Evolutionary conservation across 73 alveolate species (phyloP).

Genomic region (Effrenium voratum): DNA sequence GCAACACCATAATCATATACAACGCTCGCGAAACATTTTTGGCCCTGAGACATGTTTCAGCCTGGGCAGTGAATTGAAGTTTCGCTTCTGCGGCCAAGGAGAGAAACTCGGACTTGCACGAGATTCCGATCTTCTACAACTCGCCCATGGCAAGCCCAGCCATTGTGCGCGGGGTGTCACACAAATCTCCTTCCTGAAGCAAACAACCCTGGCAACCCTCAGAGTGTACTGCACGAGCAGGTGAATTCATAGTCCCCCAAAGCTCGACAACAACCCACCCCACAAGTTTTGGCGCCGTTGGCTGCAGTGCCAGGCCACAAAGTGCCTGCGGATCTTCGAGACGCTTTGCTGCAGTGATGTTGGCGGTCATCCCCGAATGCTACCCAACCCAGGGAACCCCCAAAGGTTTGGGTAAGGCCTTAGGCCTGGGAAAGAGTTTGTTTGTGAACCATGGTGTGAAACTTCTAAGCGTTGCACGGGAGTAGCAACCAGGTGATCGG

Average conservation of each 20-base stretch:
- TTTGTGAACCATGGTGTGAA: too few relatives aligned
- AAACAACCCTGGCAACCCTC: neutral
- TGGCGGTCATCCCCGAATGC: too few relatives aligned
- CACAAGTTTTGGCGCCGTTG: neutral
- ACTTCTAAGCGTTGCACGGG: too few relatives aligned
- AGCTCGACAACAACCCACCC: neutral
- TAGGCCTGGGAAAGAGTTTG: too few relatives aligned
- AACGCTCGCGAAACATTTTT: too few relatives aligned
- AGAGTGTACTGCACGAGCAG: neutral
- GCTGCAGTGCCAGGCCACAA: slow-evolving; percentile 42
- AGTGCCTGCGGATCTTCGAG: slow-evolving; percentile 92
- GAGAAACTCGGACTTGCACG: slow-evolving; percentile 73
- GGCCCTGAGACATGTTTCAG: too few relatives aligned
- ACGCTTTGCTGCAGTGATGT: too few relatives aligned
- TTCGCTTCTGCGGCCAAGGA: slow-evolving; percentile 8
- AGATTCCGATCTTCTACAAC: slow-evolving; percentile 93
- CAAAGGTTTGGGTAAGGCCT: too few relatives aligned
- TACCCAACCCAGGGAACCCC: too few relatives aligned
- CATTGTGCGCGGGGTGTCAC: neutral
- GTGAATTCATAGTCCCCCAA: neutral
- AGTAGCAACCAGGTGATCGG: too few relatives aligned
- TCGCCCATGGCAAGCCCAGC: slow-evolving; percentile 73
- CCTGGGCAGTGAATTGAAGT: too few relatives aligned
- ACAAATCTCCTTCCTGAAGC: neutral
- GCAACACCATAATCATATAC: too few relatives aligned